Conservation (phyloP, 2,329 filamentous ascomycete species). For the Talaromyces sp. region DNA sequence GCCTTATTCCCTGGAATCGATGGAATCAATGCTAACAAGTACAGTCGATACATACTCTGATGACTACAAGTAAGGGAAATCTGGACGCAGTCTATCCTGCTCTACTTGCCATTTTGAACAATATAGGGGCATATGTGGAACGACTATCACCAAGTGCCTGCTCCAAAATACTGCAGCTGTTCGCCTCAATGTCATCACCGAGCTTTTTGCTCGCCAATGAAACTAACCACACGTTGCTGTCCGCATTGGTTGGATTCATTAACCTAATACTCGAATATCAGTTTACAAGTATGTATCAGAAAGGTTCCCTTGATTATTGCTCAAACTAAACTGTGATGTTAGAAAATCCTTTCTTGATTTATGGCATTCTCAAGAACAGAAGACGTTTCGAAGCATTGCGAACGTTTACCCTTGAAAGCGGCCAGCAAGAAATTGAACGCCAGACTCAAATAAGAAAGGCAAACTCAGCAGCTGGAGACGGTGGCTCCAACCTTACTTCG, state of each 20-base stretch:
- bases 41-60: conserved; percentile 84
- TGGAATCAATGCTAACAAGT: conserved; percentile 19
- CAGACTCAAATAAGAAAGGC: conserved; percentile 69
- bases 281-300: conserved; percentile 59
- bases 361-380: conserved; percentile 71
- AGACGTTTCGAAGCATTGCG: conserved; percentile 81
- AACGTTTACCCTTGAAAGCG: conserved; percentile 85
- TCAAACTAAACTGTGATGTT: conserved; percentile 19
- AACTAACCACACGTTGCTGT: conserved; percentile 75
- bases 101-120: conserved; percentile 86
- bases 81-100: conserved; percentile 90
- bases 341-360: conserved; percentile 80
- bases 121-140: conserved; percentile 80
- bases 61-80: conserved; percentile 85
- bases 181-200: conserved; percentile 87
- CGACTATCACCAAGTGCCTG: conserved; percentile 70
- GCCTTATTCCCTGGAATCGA: not conserved
- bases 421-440: conserved; percentile 83
- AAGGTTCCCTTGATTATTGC: not conserved
- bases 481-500: conserved; percentile 31
- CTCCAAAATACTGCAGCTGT: conserved; percentile 80
- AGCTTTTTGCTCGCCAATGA: conserved; percentile 91
- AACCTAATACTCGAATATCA: conserved; percentile 89
- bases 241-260: conserved; percentile 80
- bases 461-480: conserved; percentile 33